These are phyloP conservation scores for Spiromastix sp. DNA, from an alignment of 2,329 filamentous ascomycete species.

Conservation along the genomic window DNA sequence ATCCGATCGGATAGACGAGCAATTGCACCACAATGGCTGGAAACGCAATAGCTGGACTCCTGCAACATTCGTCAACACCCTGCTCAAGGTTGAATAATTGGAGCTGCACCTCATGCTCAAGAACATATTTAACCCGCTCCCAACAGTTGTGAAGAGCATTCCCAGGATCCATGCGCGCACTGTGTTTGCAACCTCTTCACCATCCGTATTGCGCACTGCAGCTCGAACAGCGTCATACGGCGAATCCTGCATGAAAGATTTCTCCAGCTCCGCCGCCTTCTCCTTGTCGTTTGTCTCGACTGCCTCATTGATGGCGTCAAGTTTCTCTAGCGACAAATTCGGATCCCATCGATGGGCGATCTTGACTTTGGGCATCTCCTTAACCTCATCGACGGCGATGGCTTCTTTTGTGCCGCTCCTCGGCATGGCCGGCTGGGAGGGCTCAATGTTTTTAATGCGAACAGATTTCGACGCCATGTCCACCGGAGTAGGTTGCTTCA, in stretches of 20 bases:
- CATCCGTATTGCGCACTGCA: conserved; percentile 52
- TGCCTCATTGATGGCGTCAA: conserved; percentile 47
- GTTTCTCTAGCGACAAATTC: conserved; percentile 48
- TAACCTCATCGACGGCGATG: too few species aligned
- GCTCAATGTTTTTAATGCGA: too few species aligned
- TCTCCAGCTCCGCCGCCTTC: conserved; percentile 48
- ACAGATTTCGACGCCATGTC: too few species aligned
- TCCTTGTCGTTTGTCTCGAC: conserved; percentile 45
- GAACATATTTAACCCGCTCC: conserved; percentile 49
- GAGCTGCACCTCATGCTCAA: conserved; percentile 37
- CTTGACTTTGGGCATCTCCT: conserved; percentile 4
- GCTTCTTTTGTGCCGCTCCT: too few species aligned
- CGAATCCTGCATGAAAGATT: conserved; percentile 50
- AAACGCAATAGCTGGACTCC: conserved; percentile 41
- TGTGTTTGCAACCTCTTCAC: conserved; percentile 50
- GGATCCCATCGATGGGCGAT: conserved; percentile 38
- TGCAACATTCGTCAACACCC: too few species aligned
- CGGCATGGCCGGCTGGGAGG: too few species aligned
- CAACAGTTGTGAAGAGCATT: conserved; percentile 46
- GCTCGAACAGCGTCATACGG: conserved; percentile 53
- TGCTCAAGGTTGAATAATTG: not conserved
- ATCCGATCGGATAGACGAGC: conserved; percentile 42
- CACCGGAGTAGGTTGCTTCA: too few species aligned
- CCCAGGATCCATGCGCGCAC: conserved; percentile 52
- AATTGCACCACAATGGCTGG: conserved; percentile 49